Evolutionary conservation across 2,329 filamentous ascomycete species (phyloP).

Genomic region (Westerdykella aurantiaca): DNA sequence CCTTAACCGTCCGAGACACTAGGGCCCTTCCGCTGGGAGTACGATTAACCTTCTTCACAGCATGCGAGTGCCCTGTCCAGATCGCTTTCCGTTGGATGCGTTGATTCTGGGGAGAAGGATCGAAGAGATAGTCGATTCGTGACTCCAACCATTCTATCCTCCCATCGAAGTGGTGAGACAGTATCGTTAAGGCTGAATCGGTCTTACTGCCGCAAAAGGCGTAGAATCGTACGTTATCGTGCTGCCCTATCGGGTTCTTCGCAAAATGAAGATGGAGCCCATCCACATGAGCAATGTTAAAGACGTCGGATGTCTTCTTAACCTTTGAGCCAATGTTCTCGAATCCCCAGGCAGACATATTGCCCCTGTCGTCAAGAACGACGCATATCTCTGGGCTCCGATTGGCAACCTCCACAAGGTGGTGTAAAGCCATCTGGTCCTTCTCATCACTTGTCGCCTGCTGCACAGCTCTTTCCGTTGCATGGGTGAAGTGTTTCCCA

Average conservation of each 20-base stretch:
- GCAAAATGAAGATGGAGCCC: conserved; percentile 44
- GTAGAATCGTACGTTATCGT: conserved; percentile 63
- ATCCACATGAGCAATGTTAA: conserved; percentile 77
- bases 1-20: conserved; percentile 71
- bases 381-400: conserved; percentile 82
- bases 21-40: conserved; percentile 76
- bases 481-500: conserved; percentile 69
- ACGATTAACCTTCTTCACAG: conserved; percentile 79
- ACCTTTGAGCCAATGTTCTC: conserved; percentile 74
- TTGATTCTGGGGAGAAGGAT: conserved; percentile 56
- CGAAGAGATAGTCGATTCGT: conserved; percentile 72
- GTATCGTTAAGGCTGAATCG: conserved; percentile 61
- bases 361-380: conserved; percentile 73
- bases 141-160: conserved; percentile 76
- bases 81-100: conserved; percentile 59
- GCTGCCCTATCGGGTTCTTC: conserved; percentile 21
- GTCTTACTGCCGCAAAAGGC: conserved; percentile 62
- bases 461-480: conserved; percentile 71
- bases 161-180: conserved; percentile 82
- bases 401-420: conserved; percentile 80
- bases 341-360: conserved; percentile 87
- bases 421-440: conserved; percentile 69
- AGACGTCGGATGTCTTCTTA: conserved; percentile 63
- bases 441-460: conserved; percentile 53
- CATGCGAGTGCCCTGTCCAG: conserved; percentile 78